These are phyloP conservation scores for Mucor piriformis DNA, from an alignment of 371 early-diverging fungal species.

Conservation along the genomic window DNA sequence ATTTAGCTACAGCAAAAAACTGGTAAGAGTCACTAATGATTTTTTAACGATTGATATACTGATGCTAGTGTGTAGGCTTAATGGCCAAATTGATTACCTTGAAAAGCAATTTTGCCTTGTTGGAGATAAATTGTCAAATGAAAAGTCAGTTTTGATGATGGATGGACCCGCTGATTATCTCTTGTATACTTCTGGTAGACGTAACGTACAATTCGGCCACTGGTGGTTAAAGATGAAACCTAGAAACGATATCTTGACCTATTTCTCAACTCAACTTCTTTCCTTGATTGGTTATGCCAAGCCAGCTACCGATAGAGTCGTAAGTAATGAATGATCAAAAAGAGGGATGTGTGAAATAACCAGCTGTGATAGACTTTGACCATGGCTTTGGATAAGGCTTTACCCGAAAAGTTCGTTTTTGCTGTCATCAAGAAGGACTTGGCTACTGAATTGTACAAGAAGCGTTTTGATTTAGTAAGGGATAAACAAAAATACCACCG, in stretches of 20 bases:
- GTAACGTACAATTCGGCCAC: slow-evolving; percentile 69
- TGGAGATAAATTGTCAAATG: slow-evolving; percentile 57
- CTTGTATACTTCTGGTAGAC: slow-evolving; percentile 74
- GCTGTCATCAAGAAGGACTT: slow-evolving; percentile 61
- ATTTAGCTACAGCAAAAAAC: slow-evolving; percentile 34
- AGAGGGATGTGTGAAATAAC: too few species aligned
- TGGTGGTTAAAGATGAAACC: slow-evolving; percentile 66
- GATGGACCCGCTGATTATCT: slow-evolving; percentile 76
- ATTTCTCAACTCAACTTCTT: slow-evolving; percentile 24
- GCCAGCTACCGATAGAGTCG: slow-evolving; percentile 36
- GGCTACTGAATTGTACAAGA: slow-evolving; percentile 52
- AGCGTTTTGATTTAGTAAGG: slow-evolving; percentile 70
- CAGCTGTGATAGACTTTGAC: slow-evolving; percentile 28
- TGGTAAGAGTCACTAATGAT: slow-evolving; percentile 32
- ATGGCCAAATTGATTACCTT: slow-evolving; percentile 34
- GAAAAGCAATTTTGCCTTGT: slow-evolving; percentile 66
- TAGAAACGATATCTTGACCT: slow-evolving; percentile 45
- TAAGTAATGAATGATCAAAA: slow-evolving; percentile 17
- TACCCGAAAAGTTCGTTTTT: slow-evolving; percentile 63
- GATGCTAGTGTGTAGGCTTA: slow-evolving; percentile 35
- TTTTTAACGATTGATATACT: background rate
- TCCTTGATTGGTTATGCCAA: slow-evolving; percentile 29
- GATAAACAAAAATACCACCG: background rate
- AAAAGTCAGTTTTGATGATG: slow-evolving; percentile 50
- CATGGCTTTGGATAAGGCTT: slow-evolving; percentile 48